These are phyloP conservation scores for Gaultheria prostrata DNA, from an alignment of 148 eudicot species.

Conservation along the genomic window DNA sequence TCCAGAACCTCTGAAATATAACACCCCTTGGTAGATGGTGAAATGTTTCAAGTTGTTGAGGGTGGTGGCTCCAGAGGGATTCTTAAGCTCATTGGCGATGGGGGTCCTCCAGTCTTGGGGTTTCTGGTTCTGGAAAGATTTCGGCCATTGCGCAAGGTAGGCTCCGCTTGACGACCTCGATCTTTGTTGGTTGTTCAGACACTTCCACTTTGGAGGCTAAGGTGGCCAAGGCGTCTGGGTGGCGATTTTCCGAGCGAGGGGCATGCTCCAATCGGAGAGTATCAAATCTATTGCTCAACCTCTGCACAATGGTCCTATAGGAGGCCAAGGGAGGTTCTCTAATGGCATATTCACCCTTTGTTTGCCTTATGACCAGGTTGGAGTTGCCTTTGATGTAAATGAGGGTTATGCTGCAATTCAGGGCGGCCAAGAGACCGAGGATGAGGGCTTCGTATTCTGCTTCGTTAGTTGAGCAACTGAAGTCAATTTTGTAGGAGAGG, in stretches of 20 bases:
- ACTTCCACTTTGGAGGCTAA: background rate
- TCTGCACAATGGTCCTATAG: background rate
- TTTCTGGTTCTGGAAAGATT: background rate
- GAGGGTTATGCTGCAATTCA: background rate
- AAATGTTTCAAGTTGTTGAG: background rate
- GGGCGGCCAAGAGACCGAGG: background rate
- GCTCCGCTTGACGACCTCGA: background rate
- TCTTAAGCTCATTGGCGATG: background rate
- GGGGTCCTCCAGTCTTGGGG: background rate
- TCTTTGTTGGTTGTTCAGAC: background rate
- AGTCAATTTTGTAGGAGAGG: background rate
- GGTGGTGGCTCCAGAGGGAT: background rate
- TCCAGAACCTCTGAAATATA: background rate
- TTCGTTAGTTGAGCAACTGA: background rate
- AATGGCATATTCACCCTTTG: background rate
- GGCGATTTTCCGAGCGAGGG: background rate
- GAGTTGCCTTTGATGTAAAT: background rate
- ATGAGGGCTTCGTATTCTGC: background rate
- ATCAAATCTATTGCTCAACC: constrained; percentile 7
- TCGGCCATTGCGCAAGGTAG: background rate
- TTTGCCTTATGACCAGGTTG: background rate
- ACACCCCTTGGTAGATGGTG: background rate
- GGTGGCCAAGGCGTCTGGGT: background rate
- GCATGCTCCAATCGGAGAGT: background rate
- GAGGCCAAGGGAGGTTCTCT: background rate